Conservation (phyloP, 2,329 filamentous ascomycete genomes). For the Periconia digitata region DNA sequence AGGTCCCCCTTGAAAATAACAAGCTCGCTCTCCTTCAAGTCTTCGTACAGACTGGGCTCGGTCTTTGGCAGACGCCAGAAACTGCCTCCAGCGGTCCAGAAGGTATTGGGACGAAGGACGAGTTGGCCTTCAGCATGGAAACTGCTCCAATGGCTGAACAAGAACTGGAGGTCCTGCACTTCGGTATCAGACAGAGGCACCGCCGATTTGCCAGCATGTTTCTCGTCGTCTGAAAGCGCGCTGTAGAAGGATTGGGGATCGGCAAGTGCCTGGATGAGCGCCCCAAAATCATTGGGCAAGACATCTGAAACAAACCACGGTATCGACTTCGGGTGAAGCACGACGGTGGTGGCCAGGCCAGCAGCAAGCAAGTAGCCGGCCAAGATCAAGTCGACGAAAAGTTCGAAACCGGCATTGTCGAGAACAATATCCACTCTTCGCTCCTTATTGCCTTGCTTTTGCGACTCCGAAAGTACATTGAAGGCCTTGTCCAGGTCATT, state of each 20-base stretch:
- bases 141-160: conserved; percentile 79
- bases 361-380: conserved; percentile 86
- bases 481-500: conserved; percentile 82
- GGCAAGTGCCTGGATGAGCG: conserved; percentile 79
- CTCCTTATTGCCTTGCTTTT: conserved; percentile 63
- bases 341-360: conserved; percentile 80
- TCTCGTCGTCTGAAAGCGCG: conserved; percentile 67
- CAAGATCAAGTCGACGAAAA: conserved; percentile 91
- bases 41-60: conserved; percentile 69
- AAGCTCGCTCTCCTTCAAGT: conserved; percentile 80
- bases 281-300: conserved; percentile 78
- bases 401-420: conserved; percentile 95
- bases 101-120: conserved; percentile 77
- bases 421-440: conserved; percentile 90
- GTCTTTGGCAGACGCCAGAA: conserved; percentile 82
- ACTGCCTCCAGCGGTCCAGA: conserved; percentile 87
- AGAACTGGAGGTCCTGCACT: conserved; percentile 65
- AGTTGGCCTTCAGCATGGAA: conserved; percentile 84
- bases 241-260: conserved; percentile 79
- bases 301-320: conserved; percentile 99
- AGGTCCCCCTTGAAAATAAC: conserved; percentile 97
- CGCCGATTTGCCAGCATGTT: conserved; percentile 57
- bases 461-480: conserved; percentile 64
- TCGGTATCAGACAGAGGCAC: conserved; percentile 68
- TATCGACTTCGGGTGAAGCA: conserved; percentile 91